A percentile compares a stretch with the other conserved stretches of the same genome.
Evolutionary conservation across 768 basidiomycete species (phyloP).

Genomic region (Tephrocybe sp.): DNA sequence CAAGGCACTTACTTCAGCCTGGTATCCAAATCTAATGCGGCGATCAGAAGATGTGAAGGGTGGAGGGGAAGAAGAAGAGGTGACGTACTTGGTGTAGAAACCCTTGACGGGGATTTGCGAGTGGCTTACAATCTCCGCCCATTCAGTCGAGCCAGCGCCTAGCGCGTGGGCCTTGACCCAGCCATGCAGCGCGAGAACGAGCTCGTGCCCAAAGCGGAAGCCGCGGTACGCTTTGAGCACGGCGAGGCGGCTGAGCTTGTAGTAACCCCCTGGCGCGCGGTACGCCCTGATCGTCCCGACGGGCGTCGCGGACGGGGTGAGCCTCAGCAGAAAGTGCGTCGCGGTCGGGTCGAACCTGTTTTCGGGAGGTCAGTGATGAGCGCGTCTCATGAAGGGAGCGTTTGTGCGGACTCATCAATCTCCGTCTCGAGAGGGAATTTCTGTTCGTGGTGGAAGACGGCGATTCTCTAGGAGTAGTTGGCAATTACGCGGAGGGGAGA

Average conservation of each 20-base stretch:
- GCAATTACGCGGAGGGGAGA: conserved; percentile 1
- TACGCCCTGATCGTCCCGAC: conserved; percentile 69
- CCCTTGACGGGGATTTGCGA: conserved; percentile 71
- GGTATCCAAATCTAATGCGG: conserved; percentile 63
- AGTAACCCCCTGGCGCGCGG: conserved; percentile 43
- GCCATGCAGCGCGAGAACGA: conserved; percentile 62
- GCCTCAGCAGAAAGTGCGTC: conserved; percentile 72
- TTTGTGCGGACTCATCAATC: conserved; percentile 60
- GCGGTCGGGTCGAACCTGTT: conserved; percentile 61
- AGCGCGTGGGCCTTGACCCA: conserved; percentile 53
- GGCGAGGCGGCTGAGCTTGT: conserved; percentile 74
- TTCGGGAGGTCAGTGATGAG: too few species aligned
- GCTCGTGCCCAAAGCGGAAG: conserved; percentile 61
- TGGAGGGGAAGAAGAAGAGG: conserved; percentile 3
- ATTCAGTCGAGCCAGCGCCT: conserved; percentile 20
- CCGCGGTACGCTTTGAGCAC: conserved; percentile 67
- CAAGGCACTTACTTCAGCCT: conserved; percentile 51
- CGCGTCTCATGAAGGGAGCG: conserved; percentile 4
- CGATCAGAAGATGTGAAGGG: conserved; percentile 17
- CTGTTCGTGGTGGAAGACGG: conserved; percentile 67
- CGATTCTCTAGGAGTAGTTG: conserved; percentile 35
- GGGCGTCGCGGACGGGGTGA: conserved; percentile 57
- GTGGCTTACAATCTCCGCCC: conserved; percentile 53
- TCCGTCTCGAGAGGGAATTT: conserved; percentile 73
- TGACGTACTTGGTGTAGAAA: conserved; percentile 76